Evolutionary conservation across 495 filamentous ascomycete species (phyloP), one percentile per base, ranked within the genome.

Genomic region (Xylaria palmicola): DNA sequence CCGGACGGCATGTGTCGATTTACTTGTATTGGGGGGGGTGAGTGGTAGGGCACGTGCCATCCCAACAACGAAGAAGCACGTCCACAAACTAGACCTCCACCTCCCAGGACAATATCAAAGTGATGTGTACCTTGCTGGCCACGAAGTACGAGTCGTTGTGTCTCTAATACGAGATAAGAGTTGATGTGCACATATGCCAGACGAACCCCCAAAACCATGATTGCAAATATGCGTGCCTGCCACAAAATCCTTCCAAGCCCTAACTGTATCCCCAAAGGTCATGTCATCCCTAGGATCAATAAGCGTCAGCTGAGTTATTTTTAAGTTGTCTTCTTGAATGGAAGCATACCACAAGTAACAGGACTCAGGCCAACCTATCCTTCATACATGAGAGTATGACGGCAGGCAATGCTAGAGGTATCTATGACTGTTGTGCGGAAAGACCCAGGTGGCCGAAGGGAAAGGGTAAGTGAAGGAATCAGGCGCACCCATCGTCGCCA

Each of bases 391-490:
- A 44, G 8, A 58, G 34, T 12, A 51, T 59, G 30, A 30, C 22
- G 5, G 29, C 8, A 27, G 24, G 40, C n/a, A 27, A 60, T 71
- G 48, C 60, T 67, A 71, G 12, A 59, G 59, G 34, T 65, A 71
- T 5, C 57, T 58, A 56, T 71, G 68, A 34, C 57, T 39, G 27
- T 65, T 57, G 19, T 67, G 66, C 24, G 66, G 64, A 45, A 62
- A 67, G 36, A 64, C 61, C 68, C 68, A 71, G 6, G 64, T 53
- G 15, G 17, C 30, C 19, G 68, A 45, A 9, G 62, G 17, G 37
- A 65, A 69, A 4, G 64, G 64, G 30, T 71, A 71, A 45, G 63
- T 53, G 40, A 63, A 61, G 22, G 68, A 54, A 65, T 56, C 60
- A 69, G 40, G 47, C 45, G 68, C 19, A 15, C 29, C 13, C 43